Evolutionary conservation across 768 basidiomycete species (phyloP).

Genomic region (Boletus eberwhitei): DNA sequence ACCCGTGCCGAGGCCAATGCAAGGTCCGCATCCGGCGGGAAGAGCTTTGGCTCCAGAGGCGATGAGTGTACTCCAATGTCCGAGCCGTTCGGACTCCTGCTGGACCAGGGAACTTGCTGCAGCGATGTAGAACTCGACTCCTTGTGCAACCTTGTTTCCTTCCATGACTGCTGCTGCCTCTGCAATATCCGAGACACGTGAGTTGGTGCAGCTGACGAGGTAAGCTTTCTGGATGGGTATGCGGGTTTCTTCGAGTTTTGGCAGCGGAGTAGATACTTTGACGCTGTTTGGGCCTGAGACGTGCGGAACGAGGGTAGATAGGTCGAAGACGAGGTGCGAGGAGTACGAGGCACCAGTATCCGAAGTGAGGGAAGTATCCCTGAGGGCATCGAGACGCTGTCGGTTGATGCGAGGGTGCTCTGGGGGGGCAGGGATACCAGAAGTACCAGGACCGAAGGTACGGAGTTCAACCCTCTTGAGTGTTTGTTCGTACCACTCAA

Average conservation of each 20-base stretch:
- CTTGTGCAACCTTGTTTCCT: constrained; percentile 75
- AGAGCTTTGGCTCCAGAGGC: constrained; percentile 89
- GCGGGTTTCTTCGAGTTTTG: constrained; percentile 66
- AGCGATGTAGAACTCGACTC: constrained; percentile 96
- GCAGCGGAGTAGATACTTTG: constrained; percentile 92
- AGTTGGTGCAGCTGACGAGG: constrained; percentile 97
- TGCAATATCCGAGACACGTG: constrained; percentile 90
- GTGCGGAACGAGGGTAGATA: constrained; percentile 91
- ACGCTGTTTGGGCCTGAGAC: constrained; percentile 98
- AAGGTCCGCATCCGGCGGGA: constrained; percentile 96
- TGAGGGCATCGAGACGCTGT: constrained; percentile 62
- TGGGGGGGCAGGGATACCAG: constrained; percentile 61
- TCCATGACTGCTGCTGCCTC: constrained; percentile 88
- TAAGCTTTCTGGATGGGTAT: constrained; percentile 96
- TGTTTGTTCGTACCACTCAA: constrained; percentile 81
- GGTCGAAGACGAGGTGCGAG: constrained; percentile 85
- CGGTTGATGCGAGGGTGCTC: constrained; percentile 86
- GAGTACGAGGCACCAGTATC: constrained; percentile 81
- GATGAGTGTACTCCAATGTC: constrained; percentile 86
- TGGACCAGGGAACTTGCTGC: constrained; percentile 93
- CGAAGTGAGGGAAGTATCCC: constrained; percentile 51
- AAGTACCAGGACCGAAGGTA: constrained; percentile 57
- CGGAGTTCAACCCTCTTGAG: constrained; percentile 72
- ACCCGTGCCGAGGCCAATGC: constrained; percentile 93
- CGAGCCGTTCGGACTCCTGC: constrained; percentile 77